Percentiles rank a stretch among this genome's conserved stretches.
phyloP scores from a whole-genome alignment of 805 yeast species.

The Yarrowia phangngaensis region DNA sequence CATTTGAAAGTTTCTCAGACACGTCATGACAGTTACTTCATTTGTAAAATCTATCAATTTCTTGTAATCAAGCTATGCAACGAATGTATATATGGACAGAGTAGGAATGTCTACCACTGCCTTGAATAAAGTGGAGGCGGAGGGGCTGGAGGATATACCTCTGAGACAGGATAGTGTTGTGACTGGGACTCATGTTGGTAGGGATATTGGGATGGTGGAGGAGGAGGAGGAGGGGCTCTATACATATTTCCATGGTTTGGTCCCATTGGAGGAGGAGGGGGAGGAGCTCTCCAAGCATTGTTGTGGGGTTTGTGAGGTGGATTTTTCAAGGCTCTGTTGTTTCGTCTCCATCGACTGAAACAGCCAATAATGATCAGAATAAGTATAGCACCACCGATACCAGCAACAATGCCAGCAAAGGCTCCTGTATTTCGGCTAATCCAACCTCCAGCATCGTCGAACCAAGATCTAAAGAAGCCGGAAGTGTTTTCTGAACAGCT shows the following conservation, averaged over 20 bases:
- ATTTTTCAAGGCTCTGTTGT: background rate
- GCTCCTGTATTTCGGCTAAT: conserved; percentile 30
- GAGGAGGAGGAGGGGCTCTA: conserved; percentile 23
- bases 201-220: conserved; percentile 20
- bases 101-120: conserved; percentile 21
- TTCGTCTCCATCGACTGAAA: conserved; percentile 22
- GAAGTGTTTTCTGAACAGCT: conserved; percentile 36
- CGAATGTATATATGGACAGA: conserved; percentile 23
- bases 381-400: conserved; percentile 31
- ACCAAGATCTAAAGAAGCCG: conserved; percentile 29
- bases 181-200: conserved; percentile 21
- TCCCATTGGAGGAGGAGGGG: conserved; percentile 4
- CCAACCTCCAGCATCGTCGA: conserved; percentile 30
- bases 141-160: conserved; percentile 17
- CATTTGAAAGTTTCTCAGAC: too few species aligned
- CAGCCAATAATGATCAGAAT: conserved; percentile 2
- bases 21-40: too few species aligned
- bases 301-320: conserved; percentile 4
- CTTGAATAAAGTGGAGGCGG: conserved; percentile 21
- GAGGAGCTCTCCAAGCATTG: conserved; percentile 10
- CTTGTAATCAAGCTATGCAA: too few species aligned
- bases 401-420: conserved; percentile 32
- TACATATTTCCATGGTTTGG: background rate
- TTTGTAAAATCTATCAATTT: too few species aligned
- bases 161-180: conserved; percentile 12